A percentile compares a stretch with the other conserved stretches of the same genome.
phyloP scores from a whole-genome alignment of 768 basidiomycete species.

The Macrolepiota dolichaula region DNA sequence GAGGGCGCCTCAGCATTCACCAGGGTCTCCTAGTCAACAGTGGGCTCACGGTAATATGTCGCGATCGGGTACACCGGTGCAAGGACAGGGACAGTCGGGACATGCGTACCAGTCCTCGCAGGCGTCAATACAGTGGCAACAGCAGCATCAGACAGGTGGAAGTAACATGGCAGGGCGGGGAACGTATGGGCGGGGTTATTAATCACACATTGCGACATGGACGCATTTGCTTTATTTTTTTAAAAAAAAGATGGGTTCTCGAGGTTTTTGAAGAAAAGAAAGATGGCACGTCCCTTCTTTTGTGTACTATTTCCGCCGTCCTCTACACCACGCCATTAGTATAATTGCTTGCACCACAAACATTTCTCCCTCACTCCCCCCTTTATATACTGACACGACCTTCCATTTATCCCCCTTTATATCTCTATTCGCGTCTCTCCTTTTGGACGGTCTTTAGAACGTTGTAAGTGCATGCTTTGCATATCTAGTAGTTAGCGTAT shows the following conservation, averaged over 20 bases:
- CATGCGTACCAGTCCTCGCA: not conserved
- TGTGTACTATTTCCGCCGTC: conserved; percentile 2
- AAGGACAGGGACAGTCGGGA: not conserved
- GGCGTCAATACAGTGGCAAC: conserved; percentile 6
- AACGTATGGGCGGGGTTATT: conserved; percentile 8
- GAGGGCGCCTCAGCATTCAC: not conserved
- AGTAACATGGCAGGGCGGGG: conserved; percentile 17
- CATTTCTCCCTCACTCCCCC: not conserved
- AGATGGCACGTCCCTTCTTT: not conserved
- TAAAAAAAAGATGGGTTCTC: not conserved
- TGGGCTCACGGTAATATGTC: not conserved
- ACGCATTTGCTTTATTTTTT: not conserved
- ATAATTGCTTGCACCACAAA: not conserved
- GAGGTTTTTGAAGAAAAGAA: not conserved
- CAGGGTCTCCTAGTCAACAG: conserved; percentile 3
- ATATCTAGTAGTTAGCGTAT: not conserved
- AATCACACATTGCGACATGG: not conserved
- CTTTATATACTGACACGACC: not conserved
- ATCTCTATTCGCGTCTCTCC: not conserved
- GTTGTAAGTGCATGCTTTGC: not conserved
- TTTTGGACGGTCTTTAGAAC: not conserved
- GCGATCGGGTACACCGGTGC: conserved; percentile 1
- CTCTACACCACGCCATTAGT: not conserved
- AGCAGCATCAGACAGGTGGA: conserved; percentile 15
- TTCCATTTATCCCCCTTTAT: not conserved